A percentile compares a stretch with the other conserved stretches of the same genome.
Evolutionary conservation across 306 rosid species (phyloP).

Genomic region (Quercus rubra): DNA sequence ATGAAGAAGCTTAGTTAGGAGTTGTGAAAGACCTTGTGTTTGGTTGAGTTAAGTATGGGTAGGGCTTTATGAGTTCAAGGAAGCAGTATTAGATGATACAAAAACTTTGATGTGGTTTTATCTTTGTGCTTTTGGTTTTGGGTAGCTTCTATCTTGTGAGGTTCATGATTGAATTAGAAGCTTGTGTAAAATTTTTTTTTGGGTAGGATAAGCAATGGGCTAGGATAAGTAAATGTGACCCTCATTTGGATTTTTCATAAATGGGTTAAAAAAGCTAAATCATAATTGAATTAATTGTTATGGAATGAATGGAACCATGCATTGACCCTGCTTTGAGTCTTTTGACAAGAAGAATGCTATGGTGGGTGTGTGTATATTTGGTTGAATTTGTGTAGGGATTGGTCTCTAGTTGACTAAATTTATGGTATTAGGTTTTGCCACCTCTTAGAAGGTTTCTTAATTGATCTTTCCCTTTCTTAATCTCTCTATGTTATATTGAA

Average conservation of each 20-base stretch:
- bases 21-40: not conserved
- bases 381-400: not conserved
- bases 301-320: not conserved
- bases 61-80: not conserved
- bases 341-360: not conserved
- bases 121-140: not conserved
- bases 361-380: not conserved
- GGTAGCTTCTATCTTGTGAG: not conserved
- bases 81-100: not conserved
- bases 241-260: not conserved
- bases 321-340: not conserved
- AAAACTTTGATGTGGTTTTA: not conserved
- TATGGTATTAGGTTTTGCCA: not conserved
- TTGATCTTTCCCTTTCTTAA: not conserved
- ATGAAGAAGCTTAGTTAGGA: not conserved
- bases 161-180: no score
- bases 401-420: not conserved
- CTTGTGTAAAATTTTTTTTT: not conserved
- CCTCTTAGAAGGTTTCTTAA: not conserved
- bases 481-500: not conserved
- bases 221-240: not conserved
- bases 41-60: not conserved
- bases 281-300: not conserved
- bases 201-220: not conserved
- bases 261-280: not conserved